These are phyloP conservation scores for Streptanthus diversifolius DNA, from an alignment of 345 rosid genomes.

Conservation along the genomic window DNA sequence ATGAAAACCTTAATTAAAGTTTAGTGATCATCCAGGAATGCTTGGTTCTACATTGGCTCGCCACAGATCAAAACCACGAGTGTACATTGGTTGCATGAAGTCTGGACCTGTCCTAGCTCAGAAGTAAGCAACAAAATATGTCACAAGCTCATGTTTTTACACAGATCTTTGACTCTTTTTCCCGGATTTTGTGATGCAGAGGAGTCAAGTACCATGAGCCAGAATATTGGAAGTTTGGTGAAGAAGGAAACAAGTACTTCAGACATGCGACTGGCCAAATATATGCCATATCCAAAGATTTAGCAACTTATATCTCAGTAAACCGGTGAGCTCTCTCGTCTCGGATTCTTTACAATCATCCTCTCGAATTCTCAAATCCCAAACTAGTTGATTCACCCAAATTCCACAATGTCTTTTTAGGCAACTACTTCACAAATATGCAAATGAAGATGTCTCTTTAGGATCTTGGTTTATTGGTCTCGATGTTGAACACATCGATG, in stretches of 20 bases:
- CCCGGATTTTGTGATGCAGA: slow-evolving; percentile 34
- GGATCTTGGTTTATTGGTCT: slow-evolving; percentile 88
- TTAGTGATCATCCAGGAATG: slow-evolving; percentile 47
- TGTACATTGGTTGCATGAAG: slow-evolving; percentile 95
- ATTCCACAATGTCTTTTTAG: slow-evolving; percentile 21
- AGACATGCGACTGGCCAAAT: slow-evolving; percentile 94
- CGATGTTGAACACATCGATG: slow-evolving; percentile 85
- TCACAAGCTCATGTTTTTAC: slow-evolving; percentile 5
- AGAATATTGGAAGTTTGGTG: slow-evolving; percentile 90
- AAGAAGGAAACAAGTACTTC: slow-evolving; percentile 86
- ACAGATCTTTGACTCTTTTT: neutral
- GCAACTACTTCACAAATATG: slow-evolving; percentile 73
- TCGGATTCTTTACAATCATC: neutral
- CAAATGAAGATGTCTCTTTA: slow-evolving; percentile 88
- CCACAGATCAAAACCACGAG: slow-evolving; percentile 57
- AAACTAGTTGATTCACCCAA: neutral
- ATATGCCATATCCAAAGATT: slow-evolving; percentile 84
- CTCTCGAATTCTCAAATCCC: neutral
- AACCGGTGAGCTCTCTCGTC: slow-evolving; percentile 45
- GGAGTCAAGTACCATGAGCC: slow-evolving; percentile 87
- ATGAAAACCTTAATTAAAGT: neutral
- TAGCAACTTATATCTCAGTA: slow-evolving; percentile 76
- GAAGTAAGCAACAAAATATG: slow-evolving; percentile 46
- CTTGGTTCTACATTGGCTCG: slow-evolving; percentile 51
- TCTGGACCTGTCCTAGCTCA: slow-evolving; percentile 85